Evolutionary conservation across 176 grass and related monocot species (phyloP).

Genomic region (Zea luxurians): DNA sequence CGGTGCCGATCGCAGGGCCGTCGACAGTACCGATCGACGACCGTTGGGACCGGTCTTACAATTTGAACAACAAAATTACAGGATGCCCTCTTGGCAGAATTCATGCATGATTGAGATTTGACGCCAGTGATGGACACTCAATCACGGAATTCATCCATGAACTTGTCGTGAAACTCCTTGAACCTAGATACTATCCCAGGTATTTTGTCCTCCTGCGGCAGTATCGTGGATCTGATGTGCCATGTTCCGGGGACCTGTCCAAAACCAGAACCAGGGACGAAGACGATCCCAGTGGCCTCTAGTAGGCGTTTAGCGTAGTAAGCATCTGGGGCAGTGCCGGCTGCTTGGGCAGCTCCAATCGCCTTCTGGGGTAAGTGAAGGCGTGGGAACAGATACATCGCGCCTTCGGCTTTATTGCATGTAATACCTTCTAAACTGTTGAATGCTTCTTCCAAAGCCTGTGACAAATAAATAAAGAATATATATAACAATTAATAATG

Average conservation of each 20-base stretch:
- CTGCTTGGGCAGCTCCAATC: conserved; percentile 71
- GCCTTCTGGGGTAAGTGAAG: conserved; percentile 77
- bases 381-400: conserved; percentile 95
- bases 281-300: conserved; percentile 82
- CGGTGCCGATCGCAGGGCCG: no score
- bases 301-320: conserved; percentile 80
- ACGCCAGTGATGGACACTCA: background rate
- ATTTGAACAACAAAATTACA: no score
- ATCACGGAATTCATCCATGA: conserved; percentile 66
- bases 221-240: conserved; percentile 76
- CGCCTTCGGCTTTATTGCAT: conserved; percentile 96
- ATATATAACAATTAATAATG: conserved; percentile 9
- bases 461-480: conserved; percentile 16
- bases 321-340: conserved; percentile 65
- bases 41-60: no score
- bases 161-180: conserved; percentile 72
- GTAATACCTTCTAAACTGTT: conserved; percentile 87
- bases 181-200: conserved; percentile 67
- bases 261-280: conserved; percentile 89
- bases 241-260: conserved; percentile 82
- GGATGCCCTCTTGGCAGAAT: background rate
- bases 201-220: conserved; percentile 84
- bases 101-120: background rate
- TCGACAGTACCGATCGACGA: no score
- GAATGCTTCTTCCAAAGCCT: conserved; percentile 98